A percentile compares a stretch with the other conserved stretches of the same genome.
phyloP scores from a whole-genome alignment of 1,284 basidiomycete genomes.

The Trametes sp. region DNA sequence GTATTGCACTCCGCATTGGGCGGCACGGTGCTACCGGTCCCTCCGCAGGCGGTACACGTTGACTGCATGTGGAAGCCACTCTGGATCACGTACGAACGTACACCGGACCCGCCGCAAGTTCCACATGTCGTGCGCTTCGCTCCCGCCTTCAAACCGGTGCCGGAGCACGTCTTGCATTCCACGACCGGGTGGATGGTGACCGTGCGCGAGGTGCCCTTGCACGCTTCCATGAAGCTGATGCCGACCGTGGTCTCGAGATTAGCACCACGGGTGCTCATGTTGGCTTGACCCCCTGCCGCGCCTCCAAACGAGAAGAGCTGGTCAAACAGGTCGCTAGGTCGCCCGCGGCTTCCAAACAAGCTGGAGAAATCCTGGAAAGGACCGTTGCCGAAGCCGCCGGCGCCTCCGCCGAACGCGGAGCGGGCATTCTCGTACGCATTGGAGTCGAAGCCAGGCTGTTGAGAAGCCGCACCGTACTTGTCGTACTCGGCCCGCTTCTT shows the following conservation, averaged over 20 bases:
- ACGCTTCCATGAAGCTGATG: slow-evolving; percentile 92
- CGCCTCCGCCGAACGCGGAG: slow-evolving; percentile 48
- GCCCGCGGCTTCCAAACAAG: slow-evolving; percentile 68
- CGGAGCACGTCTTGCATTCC: slow-evolving; percentile 87
- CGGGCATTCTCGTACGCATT: slow-evolving; percentile 68
- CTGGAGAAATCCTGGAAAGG: slow-evolving; percentile 76
- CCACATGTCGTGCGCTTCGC: slow-evolving; percentile 85
- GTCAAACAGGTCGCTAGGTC: slow-evolving; percentile 82
- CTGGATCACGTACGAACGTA: slow-evolving; percentile 91
- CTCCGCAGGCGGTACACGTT: slow-evolving; percentile 87
- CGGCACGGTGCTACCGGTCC: slow-evolving; percentile 86
- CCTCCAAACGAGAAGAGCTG: slow-evolving; percentile 79
- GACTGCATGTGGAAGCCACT: slow-evolving; percentile 98
- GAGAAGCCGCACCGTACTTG: slow-evolving; percentile 93
- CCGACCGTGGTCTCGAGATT: slow-evolving; percentile 85
- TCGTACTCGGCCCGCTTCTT: slow-evolving; percentile 95
- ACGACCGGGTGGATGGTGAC: slow-evolving; percentile 86
- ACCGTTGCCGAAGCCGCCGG: slow-evolving; percentile 72
- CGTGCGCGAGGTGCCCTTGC: slow-evolving; percentile 86
- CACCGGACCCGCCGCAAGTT: slow-evolving; percentile 88
- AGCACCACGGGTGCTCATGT: slow-evolving; percentile 73
- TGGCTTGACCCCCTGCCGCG: slow-evolving; percentile 49
- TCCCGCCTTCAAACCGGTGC: slow-evolving; percentile 88
- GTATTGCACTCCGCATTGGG: slow-evolving; percentile 80
- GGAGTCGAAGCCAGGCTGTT: slow-evolving; percentile 94